Percentiles rank a stretch among this genome's conserved stretches.
These are phyloP conservation scores for Epichloe coenophiala DNA, from an alignment of 2,329 filamentous ascomycete species.

Conservation along the genomic window DNA sequence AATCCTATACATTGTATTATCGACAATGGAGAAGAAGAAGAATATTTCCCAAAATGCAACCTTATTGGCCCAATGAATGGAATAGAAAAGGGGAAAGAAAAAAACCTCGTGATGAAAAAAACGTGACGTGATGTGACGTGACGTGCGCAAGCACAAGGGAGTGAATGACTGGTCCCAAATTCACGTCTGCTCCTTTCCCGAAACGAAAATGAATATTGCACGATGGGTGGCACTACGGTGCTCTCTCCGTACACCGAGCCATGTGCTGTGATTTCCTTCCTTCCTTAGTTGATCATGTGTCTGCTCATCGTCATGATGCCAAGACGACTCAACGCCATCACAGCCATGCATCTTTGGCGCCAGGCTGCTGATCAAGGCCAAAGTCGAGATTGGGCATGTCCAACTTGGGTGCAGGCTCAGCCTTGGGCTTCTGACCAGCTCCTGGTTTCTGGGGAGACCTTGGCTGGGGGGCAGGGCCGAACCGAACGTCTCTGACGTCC, in stretches of 20 bases:
- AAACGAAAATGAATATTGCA: background rate
- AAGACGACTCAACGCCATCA: constrained; percentile 3
- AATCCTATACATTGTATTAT: constrained; percentile 9
- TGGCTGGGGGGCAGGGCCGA: constrained; percentile 39
- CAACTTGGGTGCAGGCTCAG: constrained; percentile 44
- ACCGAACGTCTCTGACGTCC: constrained; percentile 69
- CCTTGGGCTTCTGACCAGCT: constrained; percentile 30
- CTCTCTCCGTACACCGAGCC: background rate
- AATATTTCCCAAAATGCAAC: background rate
- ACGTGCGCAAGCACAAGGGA: constrained; percentile 4
- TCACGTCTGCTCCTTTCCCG: background rate
- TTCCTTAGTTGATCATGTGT: background rate
- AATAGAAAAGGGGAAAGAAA: background rate
- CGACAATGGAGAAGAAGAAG: constrained; percentile 8
- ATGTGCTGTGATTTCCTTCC: background rate
- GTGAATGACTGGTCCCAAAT: background rate
- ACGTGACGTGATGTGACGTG: background rate
- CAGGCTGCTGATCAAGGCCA: constrained; percentile 21
- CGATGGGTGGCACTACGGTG: background rate
- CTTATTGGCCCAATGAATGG: background rate
- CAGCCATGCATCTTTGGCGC: constrained; percentile 19
- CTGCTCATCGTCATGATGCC: background rate
- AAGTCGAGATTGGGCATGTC: constrained; percentile 47
- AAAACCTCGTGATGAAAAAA: background rate
- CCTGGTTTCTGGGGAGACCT: constrained; percentile 19